These are phyloP conservation scores for Linderina pennispora DNA, from an alignment of 192 early-diverging fungal species.

Conservation along the genomic window DNA sequence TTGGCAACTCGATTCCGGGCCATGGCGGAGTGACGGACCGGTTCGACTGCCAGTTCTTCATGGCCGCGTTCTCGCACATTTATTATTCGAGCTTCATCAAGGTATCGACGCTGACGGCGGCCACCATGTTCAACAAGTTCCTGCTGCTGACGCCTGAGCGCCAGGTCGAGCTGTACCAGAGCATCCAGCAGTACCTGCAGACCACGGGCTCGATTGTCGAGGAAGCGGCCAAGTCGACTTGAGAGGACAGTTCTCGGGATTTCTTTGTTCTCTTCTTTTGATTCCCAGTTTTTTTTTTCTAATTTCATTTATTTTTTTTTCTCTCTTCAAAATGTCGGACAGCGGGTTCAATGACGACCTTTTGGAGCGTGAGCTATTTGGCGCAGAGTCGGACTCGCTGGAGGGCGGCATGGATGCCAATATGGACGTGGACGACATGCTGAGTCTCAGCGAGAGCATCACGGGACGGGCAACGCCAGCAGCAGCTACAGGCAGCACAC, in stretches of 20 bases:
- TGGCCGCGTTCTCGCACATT: constrained; percentile 88
- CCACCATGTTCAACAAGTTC: constrained; percentile 39
- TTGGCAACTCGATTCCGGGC: constrained; percentile 93
- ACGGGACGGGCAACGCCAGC: constrained; percentile 45
- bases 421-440: constrained; percentile 43
- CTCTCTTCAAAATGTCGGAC: constrained; percentile 30
- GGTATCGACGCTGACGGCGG: constrained; percentile 44
- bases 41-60: constrained; percentile 98
- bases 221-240: no score
- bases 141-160: constrained; percentile 23
- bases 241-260: no score
- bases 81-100: constrained; percentile 87
- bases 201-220: constrained; percentile 18
- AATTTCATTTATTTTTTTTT: neutral
- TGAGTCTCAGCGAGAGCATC: constrained; percentile 19
- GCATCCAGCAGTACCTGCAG: constrained; percentile 50
- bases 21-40: constrained; percentile 97
- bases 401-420: constrained; percentile 16
- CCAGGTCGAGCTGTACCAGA: constrained; percentile 42
- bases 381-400: constrained; percentile 31
- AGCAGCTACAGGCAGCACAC: constrained; percentile 34
- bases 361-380: constrained; percentile 47
- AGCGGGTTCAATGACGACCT: constrained; percentile 37
- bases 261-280: constrained; percentile 3
- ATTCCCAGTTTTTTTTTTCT: constrained; percentile 2